phyloP scores from a whole-genome alignment of 257 asterid species.

The Echites panduratus region DNA sequence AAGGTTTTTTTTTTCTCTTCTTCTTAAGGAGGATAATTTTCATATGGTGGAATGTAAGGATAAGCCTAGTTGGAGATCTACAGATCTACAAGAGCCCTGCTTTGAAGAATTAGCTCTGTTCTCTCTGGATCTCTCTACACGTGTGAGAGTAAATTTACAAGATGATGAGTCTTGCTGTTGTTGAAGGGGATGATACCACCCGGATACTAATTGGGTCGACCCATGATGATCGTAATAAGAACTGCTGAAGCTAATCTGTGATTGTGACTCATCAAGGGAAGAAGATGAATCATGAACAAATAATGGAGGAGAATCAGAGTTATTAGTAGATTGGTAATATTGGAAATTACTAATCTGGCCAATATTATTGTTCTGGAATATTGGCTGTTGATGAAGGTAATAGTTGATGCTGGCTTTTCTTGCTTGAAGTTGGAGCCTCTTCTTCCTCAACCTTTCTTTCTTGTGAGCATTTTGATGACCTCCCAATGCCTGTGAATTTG shows the following conservation, averaged over 20 bases:
- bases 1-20: neutral
- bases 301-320: constrained; percentile 33
- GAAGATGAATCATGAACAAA: constrained; percentile 39
- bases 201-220: constrained; percentile 5
- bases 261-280: constrained; percentile 41
- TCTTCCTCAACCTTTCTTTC: constrained; percentile 85
- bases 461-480: constrained; percentile 98
- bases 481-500: constrained; percentile 87
- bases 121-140: constrained; percentile 23
- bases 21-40: neutral
- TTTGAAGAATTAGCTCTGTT: constrained; percentile 28
- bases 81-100: constrained; percentile 30
- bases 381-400: constrained; percentile 75
- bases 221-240: constrained; percentile 16
- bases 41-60: constrained; percentile 34
- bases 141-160: constrained; percentile 38
- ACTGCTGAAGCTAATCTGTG: constrained; percentile 56
- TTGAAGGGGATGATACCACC: constrained; percentile 24
- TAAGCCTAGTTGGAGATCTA: constrained; percentile 79
- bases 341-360: constrained; percentile 17
- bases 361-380: constrained; percentile 12
- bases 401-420: constrained; percentile 58
- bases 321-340: constrained; percentile 11
- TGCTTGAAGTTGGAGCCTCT: constrained; percentile 72
- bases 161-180: constrained; percentile 21